phyloP scores from a whole-genome alignment of 176 grass and related monocot species.

The sorghum (Sorghum bicolor) region Sorghum_bicolor_NCBIv3 NC_012877.2:11148501-11149000 shows the following conservation, averaged over 20 bases:
- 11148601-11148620: too few relatives aligned
- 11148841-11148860: too few relatives aligned
- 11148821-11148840: not conserved
- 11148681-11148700: not conserved
- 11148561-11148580: not conserved
- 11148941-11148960: not conserved
- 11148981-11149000: not conserved
- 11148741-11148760: not conserved
- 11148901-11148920: not conserved
- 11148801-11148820: not conserved
- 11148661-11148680: too few relatives aligned
- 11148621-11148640: too few relatives aligned
- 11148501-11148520: not conserved
- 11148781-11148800: not conserved
- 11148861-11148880: too few relatives aligned
- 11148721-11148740: not conserved
- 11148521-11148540: not conserved
- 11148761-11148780: not conserved
- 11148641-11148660: too few relatives aligned
- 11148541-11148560: not conserved
- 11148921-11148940: too few relatives aligned
- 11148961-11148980: not conserved
- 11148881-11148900: too few relatives aligned
- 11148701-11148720: not conserved
- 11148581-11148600: too few relatives aligned